Percentiles rank a stretch among this genome's conserved stretches.
Evolutionary conservation across 2,329 filamentous ascomycete species (phyloP).

Genomic region (Geoglossum cookeanum): DNA sequence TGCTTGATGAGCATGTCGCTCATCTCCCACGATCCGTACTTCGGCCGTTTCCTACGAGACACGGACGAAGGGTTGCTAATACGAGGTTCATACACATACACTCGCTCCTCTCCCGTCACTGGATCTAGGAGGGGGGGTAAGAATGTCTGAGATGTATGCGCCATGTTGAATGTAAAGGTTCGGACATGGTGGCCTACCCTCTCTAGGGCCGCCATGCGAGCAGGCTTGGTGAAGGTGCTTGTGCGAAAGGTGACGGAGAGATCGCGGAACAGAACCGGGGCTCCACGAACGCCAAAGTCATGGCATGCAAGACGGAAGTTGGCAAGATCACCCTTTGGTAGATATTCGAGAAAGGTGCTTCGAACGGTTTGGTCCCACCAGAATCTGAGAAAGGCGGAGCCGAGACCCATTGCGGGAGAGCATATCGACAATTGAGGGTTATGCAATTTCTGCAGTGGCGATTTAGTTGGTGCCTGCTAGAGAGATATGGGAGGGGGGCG

Average conservation of each 20-base stretch:
- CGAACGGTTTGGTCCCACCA: constrained; percentile 20
- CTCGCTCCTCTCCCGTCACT: constrained; percentile 54
- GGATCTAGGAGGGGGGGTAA: constrained; percentile 71
- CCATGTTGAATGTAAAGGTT: constrained; percentile 57
- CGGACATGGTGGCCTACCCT: constrained; percentile 64
- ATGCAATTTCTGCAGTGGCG: background rate
- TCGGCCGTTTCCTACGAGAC: constrained; percentile 34
- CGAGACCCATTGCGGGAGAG: background rate
- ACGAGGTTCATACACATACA: constrained; percentile 66
- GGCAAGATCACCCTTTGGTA: constrained; percentile 18
- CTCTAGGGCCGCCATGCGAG: constrained; percentile 53
- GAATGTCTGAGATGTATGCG: constrained; percentile 61
- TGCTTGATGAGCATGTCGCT: constrained; percentile 69
- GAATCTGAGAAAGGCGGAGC: constrained; percentile 16
- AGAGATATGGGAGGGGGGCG: too few species aligned
- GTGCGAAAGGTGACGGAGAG: constrained; percentile 52
- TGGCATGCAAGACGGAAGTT: constrained; percentile 20
- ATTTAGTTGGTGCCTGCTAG: background rate
- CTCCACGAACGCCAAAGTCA: constrained; percentile 17
- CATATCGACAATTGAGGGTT: background rate
- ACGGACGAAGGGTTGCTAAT: constrained; percentile 36
- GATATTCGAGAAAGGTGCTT: constrained; percentile 16
- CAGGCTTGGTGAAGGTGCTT: constrained; percentile 55
- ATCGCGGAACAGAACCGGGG: constrained; percentile 40
- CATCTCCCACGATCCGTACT: constrained; percentile 62